Base-by-base conservation (phyloP, 805 yeast genomes). In the Saccharomycopsis guyanensis region DNA sequence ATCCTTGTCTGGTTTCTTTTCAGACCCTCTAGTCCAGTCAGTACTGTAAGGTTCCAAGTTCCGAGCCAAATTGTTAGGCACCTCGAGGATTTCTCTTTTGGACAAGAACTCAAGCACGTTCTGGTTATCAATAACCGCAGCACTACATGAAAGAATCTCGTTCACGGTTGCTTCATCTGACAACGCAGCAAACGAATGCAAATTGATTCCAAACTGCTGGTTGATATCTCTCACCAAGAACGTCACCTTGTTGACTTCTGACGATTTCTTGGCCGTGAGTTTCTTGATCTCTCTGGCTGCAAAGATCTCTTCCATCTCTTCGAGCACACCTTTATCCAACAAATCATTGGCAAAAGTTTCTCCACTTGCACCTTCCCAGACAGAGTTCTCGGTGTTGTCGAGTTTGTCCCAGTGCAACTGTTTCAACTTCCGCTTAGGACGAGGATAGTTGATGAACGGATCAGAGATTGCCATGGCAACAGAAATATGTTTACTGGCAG, bases 391-490 rank as follows among this genome's bases (percentile, higher is more conserved):
- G 18, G 93, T 82, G 49, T 80, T 73, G 29, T 91, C 96, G 33
- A 94, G 71, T 58, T 85, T 86, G 56, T 91, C 96, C 97, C 97
- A 94, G 61, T 93, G 99, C 69, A 93, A 73, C 61, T 91, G 98
- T 61, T 94, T 93, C 53, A 93, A 73, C 59, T 83, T 86, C 49
- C 77, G 72, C 57, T 76, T 79, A 2, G 95, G 89, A 52, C 86
- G 69, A 23, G 84, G 85, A 50, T 72, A 72, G 42, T 65, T 65
- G 35, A 75, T 81, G 59, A 68, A 71, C 36, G 68, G 64, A 29
- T 63, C 61, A 19, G 59, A 49, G 6, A 44, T 23, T 3, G 54
- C 50, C 25, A 65, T 42, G 2, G 59, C 32, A 5, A 33, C 18
- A 5, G 19, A 15, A 8, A 33, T 15, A 22, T 23, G 29, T 15